phyloP scores from a whole-genome alignment of 116 monocot species.

The Trichopus zeylanicus region DNA sequence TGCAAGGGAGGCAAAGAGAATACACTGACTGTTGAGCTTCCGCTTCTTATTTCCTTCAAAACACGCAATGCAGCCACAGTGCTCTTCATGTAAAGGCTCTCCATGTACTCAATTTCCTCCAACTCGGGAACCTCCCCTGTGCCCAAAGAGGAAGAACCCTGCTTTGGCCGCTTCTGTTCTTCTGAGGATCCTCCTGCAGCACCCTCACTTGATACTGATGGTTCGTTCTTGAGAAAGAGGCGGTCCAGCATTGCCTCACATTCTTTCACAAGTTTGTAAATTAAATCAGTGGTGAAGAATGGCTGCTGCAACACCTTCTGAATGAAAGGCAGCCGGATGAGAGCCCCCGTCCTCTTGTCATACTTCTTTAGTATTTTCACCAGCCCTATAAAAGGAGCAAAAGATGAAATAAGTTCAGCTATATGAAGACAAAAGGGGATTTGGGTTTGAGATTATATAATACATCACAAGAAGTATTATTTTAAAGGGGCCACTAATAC shows the following conservation, averaged over 20 bases:
- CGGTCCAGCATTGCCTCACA: constrained; percentile 77
- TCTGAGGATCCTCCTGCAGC: neutral
- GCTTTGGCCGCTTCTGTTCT: neutral
- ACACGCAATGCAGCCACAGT: constrained; percentile 60
- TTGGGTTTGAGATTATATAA: no score
- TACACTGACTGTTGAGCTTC: constrained; percentile 84
- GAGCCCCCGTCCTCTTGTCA: constrained; percentile 86
- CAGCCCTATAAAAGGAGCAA: constrained; percentile 32
- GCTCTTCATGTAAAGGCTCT: constrained; percentile 89
- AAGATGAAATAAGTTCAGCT: neutral
- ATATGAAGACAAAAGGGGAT: neutral
- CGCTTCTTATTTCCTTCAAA: constrained; percentile 70
- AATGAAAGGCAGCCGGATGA: constrained; percentile 86
- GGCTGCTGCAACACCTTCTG: constrained; percentile 83
- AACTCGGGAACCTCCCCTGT: constrained; percentile 42
- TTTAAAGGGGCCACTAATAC: no score
- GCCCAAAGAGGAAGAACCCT: constrained; percentile 14
- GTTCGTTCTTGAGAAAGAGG: constrained; percentile 27
- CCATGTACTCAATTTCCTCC: constrained; percentile 84
- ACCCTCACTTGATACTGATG: neutral
- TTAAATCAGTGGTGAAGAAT: constrained; percentile 82
- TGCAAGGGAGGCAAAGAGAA: constrained; percentile 84
- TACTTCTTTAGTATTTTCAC: constrained; percentile 96
- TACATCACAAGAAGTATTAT: no score
- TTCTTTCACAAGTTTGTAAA: constrained; percentile 76